These are phyloP conservation scores for Lentinula edodes DNA, from an alignment of 768 basidiomycete species.

Conservation along the genomic window DNA sequence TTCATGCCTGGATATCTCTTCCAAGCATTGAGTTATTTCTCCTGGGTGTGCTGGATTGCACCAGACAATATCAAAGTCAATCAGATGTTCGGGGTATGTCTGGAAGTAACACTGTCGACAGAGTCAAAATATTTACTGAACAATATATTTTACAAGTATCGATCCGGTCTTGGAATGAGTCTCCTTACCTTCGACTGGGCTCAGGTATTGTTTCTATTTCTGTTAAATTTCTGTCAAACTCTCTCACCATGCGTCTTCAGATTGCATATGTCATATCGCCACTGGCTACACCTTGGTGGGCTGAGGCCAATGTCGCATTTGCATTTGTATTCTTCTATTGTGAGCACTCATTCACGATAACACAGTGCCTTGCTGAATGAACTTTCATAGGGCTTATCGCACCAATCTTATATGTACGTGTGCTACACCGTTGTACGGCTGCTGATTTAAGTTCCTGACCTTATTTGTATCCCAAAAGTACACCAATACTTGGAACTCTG, in stretches of 20 bases:
- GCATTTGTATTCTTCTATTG: slow-evolving; percentile 71
- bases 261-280: slow-evolving; percentile 67
- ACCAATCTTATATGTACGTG: slow-evolving; percentile 30
- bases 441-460: background rate
- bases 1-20: slow-evolving; percentile 72
- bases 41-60: slow-evolving; percentile 61
- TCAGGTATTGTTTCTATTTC: slow-evolving; percentile 41
- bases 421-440: background rate
- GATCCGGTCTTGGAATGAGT: slow-evolving; percentile 55
- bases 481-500: slow-evolving; percentile 57
- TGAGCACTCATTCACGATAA: slow-evolving; percentile 15
- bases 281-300: slow-evolving; percentile 81
- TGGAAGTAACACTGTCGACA: slow-evolving; percentile 11
- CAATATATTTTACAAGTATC: slow-evolving; percentile 5
- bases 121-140: slow-evolving; percentile 22
- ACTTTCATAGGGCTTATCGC: slow-evolving; percentile 24
- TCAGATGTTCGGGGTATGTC: slow-evolving; percentile 64
- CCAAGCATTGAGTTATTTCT: slow-evolving; percentile 57
- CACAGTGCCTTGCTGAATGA: background rate
- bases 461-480: slow-evolving; percentile 27
- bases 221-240: slow-evolving; percentile 9
- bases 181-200: slow-evolving; percentile 81
- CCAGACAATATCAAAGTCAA: slow-evolving; percentile 68
- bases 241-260: slow-evolving; percentile 14
- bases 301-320: slow-evolving; percentile 60